Conservation (phyloP, 2,329 filamentous ascomycete species). For the Meredithiella fracta region DNA sequence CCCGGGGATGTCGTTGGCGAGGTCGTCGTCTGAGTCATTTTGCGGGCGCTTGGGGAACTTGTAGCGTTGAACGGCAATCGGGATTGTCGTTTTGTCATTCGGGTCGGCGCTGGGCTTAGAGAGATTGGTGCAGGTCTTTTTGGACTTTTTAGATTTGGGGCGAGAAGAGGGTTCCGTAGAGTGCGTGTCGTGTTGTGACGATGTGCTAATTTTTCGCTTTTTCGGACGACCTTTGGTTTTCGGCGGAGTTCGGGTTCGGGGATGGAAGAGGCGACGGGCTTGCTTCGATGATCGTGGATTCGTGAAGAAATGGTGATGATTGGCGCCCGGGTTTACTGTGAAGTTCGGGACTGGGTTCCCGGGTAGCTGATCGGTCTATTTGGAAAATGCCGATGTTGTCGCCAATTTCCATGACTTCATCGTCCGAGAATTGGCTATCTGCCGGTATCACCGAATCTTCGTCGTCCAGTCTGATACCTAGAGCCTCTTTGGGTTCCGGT, state of each 20-base stretch:
- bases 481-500: constrained; percentile 7
- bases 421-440: constrained; percentile 16
- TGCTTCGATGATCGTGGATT: not conserved
- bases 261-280: not conserved
- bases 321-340: not conserved
- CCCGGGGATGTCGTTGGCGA: constrained; percentile 37
- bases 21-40: constrained; percentile 25
- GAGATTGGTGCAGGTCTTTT: not conserved
- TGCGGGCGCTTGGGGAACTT: constrained; percentile 25
- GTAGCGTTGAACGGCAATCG: constrained; percentile 45
- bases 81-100: constrained; percentile 22
- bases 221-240: not conserved
- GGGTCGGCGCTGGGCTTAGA: not conserved
- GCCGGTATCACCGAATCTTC: constrained; percentile 17
- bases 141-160: not conserved
- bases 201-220: not conserved
- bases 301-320: not conserved
- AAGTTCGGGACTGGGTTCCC: not conserved
- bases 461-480: not conserved
- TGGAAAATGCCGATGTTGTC: constrained; percentile 22
- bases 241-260: not conserved
- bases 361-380: constrained; percentile 19
- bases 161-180: not conserved
- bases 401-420: constrained; percentile 29
- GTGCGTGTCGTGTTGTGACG: not conserved